Percentiles rank a stretch among this genome's conserved stretches.
Conservation (phyloP, 768 basidiomycete genomes). For the Megacollybia marginata region DNA sequence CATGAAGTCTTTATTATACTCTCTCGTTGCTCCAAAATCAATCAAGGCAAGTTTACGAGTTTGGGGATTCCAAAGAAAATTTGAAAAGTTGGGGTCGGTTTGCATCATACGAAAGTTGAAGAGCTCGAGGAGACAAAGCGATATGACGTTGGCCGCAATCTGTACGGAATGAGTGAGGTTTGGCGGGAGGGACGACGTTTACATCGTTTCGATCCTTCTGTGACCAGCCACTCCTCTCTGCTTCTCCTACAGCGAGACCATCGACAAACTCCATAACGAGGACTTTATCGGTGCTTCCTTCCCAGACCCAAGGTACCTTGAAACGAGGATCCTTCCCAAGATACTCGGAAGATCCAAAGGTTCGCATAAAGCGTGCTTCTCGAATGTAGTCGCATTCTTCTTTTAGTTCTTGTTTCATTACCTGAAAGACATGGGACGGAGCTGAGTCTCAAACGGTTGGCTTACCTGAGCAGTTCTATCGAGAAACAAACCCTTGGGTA, state of each 20-base stretch:
- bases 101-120: constrained; percentile 94
- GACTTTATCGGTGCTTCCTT: constrained; percentile 72
- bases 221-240: constrained; percentile 41
- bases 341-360: constrained; percentile 44
- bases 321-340: constrained; percentile 61
- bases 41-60: constrained; percentile 66
- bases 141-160: constrained; percentile 80
- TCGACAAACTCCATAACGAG: constrained; percentile 85
- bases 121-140: constrained; percentile 84
- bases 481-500: constrained; percentile 87
- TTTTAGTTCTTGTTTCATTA: constrained; percentile 81
- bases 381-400: constrained; percentile 90
- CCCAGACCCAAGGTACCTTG: constrained; percentile 82
- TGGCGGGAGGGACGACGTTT: constrained; percentile 5
- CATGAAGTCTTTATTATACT: constrained; percentile 81
- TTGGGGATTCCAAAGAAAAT: constrained; percentile 80
- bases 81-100: constrained; percentile 98
- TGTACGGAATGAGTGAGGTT: constrained; percentile 19
- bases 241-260: constrained; percentile 76
- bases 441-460: constrained; percentile 1
- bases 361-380: constrained; percentile 66
- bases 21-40: constrained; percentile 93
- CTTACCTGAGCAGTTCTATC: constrained; percentile 75
- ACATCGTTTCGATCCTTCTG: constrained; percentile 73
- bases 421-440: constrained; percentile 30